These are phyloP conservation scores for Leccinum ochraceum DNA, from an alignment of 768 basidiomycete genomes.

Conservation along the genomic window DNA sequence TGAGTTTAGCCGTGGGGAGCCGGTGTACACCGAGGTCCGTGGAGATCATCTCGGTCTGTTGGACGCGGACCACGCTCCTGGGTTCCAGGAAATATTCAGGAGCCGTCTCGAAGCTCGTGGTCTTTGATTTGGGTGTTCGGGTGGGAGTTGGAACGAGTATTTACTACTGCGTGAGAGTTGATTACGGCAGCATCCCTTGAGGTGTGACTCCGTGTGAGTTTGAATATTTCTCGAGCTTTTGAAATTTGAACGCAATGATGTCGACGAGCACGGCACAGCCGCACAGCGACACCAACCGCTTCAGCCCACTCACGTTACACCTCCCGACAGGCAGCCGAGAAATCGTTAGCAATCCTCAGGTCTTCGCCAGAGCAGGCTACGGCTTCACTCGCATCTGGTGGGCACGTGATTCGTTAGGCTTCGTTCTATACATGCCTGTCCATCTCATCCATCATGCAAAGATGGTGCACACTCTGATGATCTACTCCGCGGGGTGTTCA, in stretches of 20 bases:
- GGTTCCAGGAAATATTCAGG: conserved; percentile 27
- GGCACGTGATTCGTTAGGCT: conserved; percentile 27
- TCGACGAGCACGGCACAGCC: no score
- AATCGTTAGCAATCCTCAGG: conserved; percentile 36
- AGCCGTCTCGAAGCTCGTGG: conserved; percentile 17
- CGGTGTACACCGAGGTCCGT: conserved; percentile 20
- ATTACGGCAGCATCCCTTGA: not conserved
- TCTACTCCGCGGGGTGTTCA: conserved; percentile 83
- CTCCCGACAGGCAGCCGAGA: conserved; percentile 74
- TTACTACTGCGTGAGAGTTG: not conserved
- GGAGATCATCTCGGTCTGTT: conserved; percentile 25
- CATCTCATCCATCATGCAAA: conserved; percentile 29
- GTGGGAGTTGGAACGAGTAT: no score
- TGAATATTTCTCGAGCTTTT: no score
- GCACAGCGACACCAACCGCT: no score
- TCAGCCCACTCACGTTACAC: conserved; percentile 3
- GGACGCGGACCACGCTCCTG: conserved; percentile 24
- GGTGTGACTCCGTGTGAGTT: no score
- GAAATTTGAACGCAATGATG: no score
- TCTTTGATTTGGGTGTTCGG: conserved; percentile 1
- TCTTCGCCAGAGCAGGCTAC: conserved; percentile 83
- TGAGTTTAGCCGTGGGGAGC: conserved; percentile 15
- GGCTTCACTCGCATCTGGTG: conserved; percentile 71
- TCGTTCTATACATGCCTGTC: not conserved
- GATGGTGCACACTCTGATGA: conserved; percentile 81